Evolutionary conservation across 169 alveolate genomes (phyloP).

Genomic region (Cryptosporidium baileyi): DNA sequence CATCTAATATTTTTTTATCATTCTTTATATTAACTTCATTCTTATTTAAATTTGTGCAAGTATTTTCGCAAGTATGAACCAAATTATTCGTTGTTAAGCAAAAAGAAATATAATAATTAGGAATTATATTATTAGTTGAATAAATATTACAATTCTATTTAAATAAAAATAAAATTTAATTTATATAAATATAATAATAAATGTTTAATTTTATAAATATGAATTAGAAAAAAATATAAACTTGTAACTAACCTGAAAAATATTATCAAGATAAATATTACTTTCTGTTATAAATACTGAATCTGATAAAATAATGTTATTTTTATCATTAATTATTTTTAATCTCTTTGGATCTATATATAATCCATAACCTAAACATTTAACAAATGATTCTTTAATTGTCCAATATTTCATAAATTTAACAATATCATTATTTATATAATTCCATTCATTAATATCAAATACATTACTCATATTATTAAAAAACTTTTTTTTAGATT

Average conservation of each 20-base stretch:
- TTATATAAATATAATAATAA: not conserved
- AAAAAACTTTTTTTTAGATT: not conserved
- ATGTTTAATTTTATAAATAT: not conserved
- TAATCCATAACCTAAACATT: conserved; percentile 51
- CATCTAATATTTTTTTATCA: not conserved
- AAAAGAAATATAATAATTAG: conserved; percentile 16
- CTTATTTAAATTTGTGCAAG: not conserved
- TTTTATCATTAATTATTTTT: not conserved
- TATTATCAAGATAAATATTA: not conserved
- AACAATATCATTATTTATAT: conserved; percentile 19
- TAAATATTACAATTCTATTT: conserved; percentile 12
- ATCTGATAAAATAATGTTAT: not conserved
- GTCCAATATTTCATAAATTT: conserved; percentile 70
- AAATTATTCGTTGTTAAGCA: not conserved
- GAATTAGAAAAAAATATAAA: not conserved
- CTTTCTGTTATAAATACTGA: not conserved
- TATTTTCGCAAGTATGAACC: not conserved
- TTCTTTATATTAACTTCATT: not conserved
- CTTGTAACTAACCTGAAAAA: conserved; percentile 25
- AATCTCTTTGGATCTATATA: conserved; percentile 63
- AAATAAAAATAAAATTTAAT: not conserved
- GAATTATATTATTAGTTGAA: not conserved
- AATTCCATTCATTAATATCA: conserved; percentile 35
- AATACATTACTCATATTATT: conserved; percentile 18
- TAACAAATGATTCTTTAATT: conserved; percentile 69